phyloP scores from a whole-genome alignment of 2,329 filamentous ascomycete genomes.

The Lomentospora prolificans region DNA sequence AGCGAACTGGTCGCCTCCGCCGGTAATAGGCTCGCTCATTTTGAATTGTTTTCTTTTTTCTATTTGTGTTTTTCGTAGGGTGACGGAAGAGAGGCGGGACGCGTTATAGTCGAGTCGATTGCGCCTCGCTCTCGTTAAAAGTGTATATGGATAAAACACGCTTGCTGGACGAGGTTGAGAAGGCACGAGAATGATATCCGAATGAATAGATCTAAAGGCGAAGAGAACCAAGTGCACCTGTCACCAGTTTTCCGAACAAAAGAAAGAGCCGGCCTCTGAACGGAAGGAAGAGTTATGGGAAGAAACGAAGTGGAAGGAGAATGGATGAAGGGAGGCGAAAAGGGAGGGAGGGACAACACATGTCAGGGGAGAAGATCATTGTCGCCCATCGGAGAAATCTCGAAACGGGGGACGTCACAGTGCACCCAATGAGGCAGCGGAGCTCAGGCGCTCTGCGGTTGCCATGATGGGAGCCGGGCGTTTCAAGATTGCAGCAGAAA shows the following conservation, averaged over 20 bases:
- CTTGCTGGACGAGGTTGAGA: conserved; percentile 13
- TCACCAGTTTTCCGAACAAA: conserved; percentile 8
- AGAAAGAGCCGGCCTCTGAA: conserved; percentile 12
- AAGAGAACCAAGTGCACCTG: conserved; percentile 10
- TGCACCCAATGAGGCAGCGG: conserved; percentile 11
- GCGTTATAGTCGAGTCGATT: not conserved
- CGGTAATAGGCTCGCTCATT: conserved; percentile 42
- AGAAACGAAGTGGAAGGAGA: conserved; percentile 9
- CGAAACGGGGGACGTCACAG: conserved; percentile 20
- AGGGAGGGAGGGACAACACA: conserved; percentile 3
- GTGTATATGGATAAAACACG: no score
- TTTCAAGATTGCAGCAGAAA: conserved; percentile 35
- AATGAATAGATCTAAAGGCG: no score
- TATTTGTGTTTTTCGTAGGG: not conserved
- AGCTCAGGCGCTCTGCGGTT: conserved; percentile 2
- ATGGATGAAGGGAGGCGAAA: conserved; percentile 11
- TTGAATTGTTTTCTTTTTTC: no score
- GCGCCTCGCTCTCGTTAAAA: no score
- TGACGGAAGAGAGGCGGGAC: conserved; percentile 8
- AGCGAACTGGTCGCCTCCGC: conserved; percentile 48
- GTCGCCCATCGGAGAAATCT: conserved; percentile 8
- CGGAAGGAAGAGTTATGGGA: conserved; percentile 8
- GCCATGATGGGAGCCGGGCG: conserved; percentile 17
- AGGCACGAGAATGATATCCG: conserved; percentile 4
- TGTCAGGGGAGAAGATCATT: conserved; percentile 3